Evolutionary conservation across 345 rosid species (phyloP), one percentile per base, ranked within the genome.

Genomic region (Abelmoschus esculentus): DNA sequence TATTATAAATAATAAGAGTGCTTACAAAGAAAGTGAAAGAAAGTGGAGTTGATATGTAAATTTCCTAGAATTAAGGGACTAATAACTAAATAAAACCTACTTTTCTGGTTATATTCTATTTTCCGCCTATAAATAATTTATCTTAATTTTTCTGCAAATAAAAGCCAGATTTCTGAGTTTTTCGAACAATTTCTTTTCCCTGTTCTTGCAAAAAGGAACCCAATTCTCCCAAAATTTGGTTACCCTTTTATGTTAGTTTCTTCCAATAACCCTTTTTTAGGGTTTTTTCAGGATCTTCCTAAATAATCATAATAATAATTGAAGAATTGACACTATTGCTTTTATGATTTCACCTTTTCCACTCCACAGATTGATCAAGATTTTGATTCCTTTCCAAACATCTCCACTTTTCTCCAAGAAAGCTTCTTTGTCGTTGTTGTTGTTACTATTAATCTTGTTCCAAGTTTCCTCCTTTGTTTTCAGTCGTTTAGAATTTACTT

Each of bases 361-460:
- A 58, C 67, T 46, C 67, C 50, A 46, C 50, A 12, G 14, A 17
- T 49, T 49, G 59, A 75, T 66, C 70, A 72, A 50, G 82, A 69
- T 82, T 79, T 82, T 61, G 86, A 82, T 82, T 74, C 86, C 76
- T 50, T 17, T 57, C 77, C 64, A 38, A 67, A 55, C 54, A 67
- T 67, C 54, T 2, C 52, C 60, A 47, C 66, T 63, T 61, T 69
- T 71, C 68, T 3, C 12, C 26, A 71, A 44, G 28, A 8, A 54
- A 55, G 79, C 79, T 78, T 78, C 80, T n/a, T 56, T 56, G 10
- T 71, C 44, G 44, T 40, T 40, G 44, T 75, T 40, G 44, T 75
- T 67, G 22, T 47, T 74, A 34, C 73, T 73, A 1, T 59, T 77
- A 70, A 79, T 56, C 77, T 15, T 65, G 32, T 56, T 76, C 56